Conservation (phyloP, 2,329 filamentous ascomycete species). For the Beauveria pseudobassiana region DNA sequence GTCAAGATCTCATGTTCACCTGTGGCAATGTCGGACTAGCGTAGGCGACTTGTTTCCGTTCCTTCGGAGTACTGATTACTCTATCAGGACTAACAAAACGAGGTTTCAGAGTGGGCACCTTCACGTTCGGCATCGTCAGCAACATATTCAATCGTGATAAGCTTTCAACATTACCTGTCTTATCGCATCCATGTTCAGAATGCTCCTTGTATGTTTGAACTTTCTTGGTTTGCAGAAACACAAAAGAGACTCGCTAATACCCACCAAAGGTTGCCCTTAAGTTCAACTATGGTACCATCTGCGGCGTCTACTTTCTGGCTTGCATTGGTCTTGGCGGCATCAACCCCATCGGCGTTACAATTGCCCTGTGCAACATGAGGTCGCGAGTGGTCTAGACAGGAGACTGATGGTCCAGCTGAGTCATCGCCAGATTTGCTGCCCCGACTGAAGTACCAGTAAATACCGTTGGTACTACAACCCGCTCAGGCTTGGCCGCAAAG, state of each 20-base stretch:
- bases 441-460: neutral
- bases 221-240: neutral
- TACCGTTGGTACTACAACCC: neutral
- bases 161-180: slow-evolving; percentile 46
- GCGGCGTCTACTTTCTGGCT: slow-evolving; percentile 9
- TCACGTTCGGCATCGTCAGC: slow-evolving; percentile 3
- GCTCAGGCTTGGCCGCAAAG: neutral
- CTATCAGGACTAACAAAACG: neutral
- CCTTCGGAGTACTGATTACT: no score
- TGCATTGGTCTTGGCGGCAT: slow-evolving; percentile 35
- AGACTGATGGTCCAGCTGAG: slow-evolving; percentile 8
- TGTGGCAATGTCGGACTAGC: slow-evolving; percentile 4
- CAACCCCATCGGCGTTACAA: slow-evolving; percentile 41
- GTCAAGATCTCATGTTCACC: slow-evolving; percentile 10
- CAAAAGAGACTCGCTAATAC: neutral
- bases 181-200: slow-evolving; percentile 39
- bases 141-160: slow-evolving; percentile 29
- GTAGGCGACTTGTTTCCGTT: neutral
- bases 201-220: slow-evolving; percentile 16
- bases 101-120: neutral
- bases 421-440: slow-evolving; percentile 6
- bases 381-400: slow-evolving; percentile 4
- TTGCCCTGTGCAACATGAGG: slow-evolving; percentile 33
- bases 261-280: neutral
- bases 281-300: slow-evolving; percentile 8